A percentile compares a stretch with the other conserved stretches of the same genome.
These are phyloP conservation scores for Nicotiana otophora DNA, from an alignment of 257 asterid genomes.

Conservation along the genomic window DNA sequence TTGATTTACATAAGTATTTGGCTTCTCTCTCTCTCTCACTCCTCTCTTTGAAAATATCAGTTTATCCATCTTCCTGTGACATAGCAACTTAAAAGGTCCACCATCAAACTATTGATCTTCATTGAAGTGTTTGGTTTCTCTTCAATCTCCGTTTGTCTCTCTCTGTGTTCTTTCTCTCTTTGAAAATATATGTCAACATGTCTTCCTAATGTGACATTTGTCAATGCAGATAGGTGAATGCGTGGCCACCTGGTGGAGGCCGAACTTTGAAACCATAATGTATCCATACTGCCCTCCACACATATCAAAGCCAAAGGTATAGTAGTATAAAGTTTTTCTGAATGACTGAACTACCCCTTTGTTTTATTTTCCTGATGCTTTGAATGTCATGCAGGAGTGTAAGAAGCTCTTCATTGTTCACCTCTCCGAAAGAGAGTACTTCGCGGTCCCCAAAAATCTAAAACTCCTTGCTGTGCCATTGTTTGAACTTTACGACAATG, in stretches of 20 bases:
- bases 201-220: neutral
- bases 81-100: neutral
- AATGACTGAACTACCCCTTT: neutral
- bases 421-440: conserved; percentile 80
- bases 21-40: too few species aligned
- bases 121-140: neutral
- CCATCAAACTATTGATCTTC: neutral
- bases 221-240: conserved; percentile 87
- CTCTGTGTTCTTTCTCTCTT: neutral
- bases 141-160: neutral
- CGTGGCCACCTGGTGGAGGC: conserved; percentile 97
- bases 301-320: conserved; percentile 84
- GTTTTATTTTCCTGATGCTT: neutral
- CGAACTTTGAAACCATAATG: conserved; percentile 89
- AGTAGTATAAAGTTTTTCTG: neutral
- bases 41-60: neutral
- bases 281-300: conserved; percentile 98
- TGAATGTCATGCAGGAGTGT: conserved; percentile 61
- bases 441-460: conserved; percentile 93
- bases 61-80: neutral
- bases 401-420: conserved; percentile 82
- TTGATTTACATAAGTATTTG: too few species aligned
- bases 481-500: conserved; percentile 96
- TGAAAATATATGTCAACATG: neutral
- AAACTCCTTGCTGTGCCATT: conserved; percentile 97